A percentile compares a stretch with the other conserved stretches of the same genome.
phyloP scores from a whole-genome alignment of 1,284 basidiomycete species.

The Papiliotrema fonsecae region DNA sequence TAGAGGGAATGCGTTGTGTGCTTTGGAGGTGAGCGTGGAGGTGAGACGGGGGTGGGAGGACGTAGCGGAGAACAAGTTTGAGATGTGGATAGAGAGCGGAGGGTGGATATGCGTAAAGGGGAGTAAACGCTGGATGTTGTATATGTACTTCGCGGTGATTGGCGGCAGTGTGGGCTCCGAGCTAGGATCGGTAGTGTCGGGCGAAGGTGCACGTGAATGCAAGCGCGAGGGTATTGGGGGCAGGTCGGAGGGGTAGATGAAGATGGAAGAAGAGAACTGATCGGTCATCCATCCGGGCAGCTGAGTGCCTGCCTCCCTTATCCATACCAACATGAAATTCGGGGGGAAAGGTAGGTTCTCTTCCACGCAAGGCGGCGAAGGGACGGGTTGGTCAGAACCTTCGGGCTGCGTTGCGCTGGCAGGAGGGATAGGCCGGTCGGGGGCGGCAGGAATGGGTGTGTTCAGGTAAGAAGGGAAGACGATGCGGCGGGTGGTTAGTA shows the following conservation, averaged over 20 bases:
- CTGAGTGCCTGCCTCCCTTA: constrained; percentile 21
- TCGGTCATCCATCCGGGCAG: constrained; percentile 33
- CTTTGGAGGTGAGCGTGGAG: constrained; percentile 26
- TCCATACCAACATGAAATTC: constrained; percentile 31
- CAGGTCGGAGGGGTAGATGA: constrained; percentile 14
- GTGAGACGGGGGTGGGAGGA: constrained; percentile 29
- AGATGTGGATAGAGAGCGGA: constrained; percentile 33
- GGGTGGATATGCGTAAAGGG: constrained; percentile 41
- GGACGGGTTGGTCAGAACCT: no score
- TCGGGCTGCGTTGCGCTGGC: no score
- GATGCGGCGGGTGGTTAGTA: constrained; percentile 11
- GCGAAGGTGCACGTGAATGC: not conserved
- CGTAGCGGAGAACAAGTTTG: constrained; percentile 37
- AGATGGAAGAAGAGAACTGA: constrained; percentile 25
- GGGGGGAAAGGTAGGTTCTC: constrained; percentile 5
- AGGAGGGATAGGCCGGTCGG: no score
- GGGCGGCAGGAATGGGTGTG: no score
- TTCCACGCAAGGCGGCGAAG: no score
- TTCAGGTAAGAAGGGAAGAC: not conserved
- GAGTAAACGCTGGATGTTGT: constrained; percentile 23
- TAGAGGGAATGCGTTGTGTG: constrained; percentile 14
- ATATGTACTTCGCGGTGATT: constrained; percentile 17
- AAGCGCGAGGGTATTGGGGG: constrained; percentile 9
- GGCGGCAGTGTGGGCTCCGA: no score
- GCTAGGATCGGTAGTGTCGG: not conserved